Base-by-base conservation (phyloP, 1,284 basidiomycete genomes). In the Abortiporus biennis region DNA sequence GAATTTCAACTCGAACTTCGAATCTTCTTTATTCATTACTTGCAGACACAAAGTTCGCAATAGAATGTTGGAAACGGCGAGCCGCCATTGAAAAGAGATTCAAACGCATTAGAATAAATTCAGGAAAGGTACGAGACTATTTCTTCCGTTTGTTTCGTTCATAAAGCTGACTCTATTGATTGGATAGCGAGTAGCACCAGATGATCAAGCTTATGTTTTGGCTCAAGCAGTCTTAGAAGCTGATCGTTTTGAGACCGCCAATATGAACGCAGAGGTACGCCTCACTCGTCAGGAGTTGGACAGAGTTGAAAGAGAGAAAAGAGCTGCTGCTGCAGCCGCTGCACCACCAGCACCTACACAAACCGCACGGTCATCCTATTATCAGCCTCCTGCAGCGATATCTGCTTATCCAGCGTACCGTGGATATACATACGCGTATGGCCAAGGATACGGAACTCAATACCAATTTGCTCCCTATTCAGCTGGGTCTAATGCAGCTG, bases 241-340 rank as follows among this genome's bases (percentile, higher is more conserved):
- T 0, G 85, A 88, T 48, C 74, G 83, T 21, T 59, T 69, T 6
- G 82, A 84, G 46, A 76, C 72, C 13, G 64, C 74, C 1, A 53
- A 62, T 38, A 55, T 84, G 19, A 76, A 66, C 41, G 68, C 70
- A 13, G 80, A 85, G 48, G 60, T 87, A 38, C 75, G 80, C 38
- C 66, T 65, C 22, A 75, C 76, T 17, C 73, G 79, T 23, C 65
- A 72, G 20, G 81, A 87, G 48, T 63, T 80, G 29, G 85, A 88
- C 50, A 73, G 71, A 40, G 55, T 79, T 41, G 79, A 85, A 51
- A 71, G 78, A 45, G 79, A 82, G 58, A 83, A 79, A 55, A 75
- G 78, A 32, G 50, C 53, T 15, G 49, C 45, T 16, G 30, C 49
- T 11, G 41, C 45, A 5, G 39, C 38, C 12, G 47, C 47, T 17